phyloP scores from a whole-genome alignment of 108 stramenopile species.

The Licmophora abbreviata region DNA sequence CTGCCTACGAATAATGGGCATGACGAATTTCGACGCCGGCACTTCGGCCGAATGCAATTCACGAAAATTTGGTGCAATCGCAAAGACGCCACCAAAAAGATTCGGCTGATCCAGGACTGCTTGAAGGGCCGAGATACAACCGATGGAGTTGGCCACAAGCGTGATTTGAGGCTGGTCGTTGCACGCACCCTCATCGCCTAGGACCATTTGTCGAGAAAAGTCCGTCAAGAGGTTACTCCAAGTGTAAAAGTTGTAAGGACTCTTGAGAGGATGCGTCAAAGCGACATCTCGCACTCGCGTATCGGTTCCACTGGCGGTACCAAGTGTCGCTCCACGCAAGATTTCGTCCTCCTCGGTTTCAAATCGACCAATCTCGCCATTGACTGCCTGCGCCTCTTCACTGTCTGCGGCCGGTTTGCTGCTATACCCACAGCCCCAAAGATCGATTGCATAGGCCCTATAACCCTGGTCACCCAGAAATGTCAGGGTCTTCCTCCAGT shows the following conservation, averaged over 20 bases:
- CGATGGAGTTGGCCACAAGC: conserved; percentile 90
- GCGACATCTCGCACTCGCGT: conserved; percentile 42
- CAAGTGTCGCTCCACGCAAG: conserved; percentile 37
- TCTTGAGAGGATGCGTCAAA: conserved; percentile 50
- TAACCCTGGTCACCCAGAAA: conserved; percentile 47
- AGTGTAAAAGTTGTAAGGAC: conserved; percentile 88
- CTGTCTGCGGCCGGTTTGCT: conserved; percentile 71
- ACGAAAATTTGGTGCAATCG: conserved; percentile 82
- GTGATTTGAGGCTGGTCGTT: conserved; percentile 30
- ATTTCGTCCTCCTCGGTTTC: conserved; percentile 16
- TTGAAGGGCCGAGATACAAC: conserved; percentile 80
- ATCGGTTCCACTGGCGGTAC: conserved; percentile 41
- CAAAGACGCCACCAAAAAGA: conserved; percentile 56
- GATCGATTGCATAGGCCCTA: conserved; percentile 76
- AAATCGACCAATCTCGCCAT: conserved; percentile 66
- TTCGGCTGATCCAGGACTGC: conserved; percentile 74
- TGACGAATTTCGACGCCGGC: conserved; percentile 43
- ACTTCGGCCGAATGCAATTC: conserved; percentile 87
- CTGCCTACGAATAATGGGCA: conserved; percentile 66
- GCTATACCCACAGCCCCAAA: conserved; percentile 86
- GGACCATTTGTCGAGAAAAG: conserved; percentile 60
- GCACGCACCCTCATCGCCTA: too few relatives aligned
- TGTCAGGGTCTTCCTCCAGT: conserved; percentile 67
- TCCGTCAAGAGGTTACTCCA: conserved; percentile 79
- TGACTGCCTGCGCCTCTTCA: conserved; percentile 27